phyloP scores from a whole-genome alignment of 129 eudicot genomes.

The sunflower (Helianthus annuus) region DNA sequence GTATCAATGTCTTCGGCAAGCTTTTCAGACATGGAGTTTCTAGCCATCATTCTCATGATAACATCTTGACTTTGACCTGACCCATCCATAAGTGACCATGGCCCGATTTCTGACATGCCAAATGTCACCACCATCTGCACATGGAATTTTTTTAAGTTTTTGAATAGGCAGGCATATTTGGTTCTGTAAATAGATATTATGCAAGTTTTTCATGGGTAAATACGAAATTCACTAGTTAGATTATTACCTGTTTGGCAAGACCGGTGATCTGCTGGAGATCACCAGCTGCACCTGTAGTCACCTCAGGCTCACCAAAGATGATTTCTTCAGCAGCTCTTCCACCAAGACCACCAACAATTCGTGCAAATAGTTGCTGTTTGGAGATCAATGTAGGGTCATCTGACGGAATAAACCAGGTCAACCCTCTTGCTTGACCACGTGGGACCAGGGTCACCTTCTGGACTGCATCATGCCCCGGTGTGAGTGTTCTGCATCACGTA shows the following conservation, averaged over 20 bases:
- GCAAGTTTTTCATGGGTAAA: no score
- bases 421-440: constrained; percentile 97
- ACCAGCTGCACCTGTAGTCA: constrained; percentile 98
- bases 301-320: constrained; percentile 95
- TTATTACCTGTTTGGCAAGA: constrained; percentile 87
- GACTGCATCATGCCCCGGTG: constrained; percentile 97
- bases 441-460: constrained; percentile 96
- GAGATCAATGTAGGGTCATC: constrained; percentile 97
- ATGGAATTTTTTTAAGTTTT: no score
- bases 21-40: constrained; percentile 94
- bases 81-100: constrained; percentile 97
- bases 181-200: no score
- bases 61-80: constrained; percentile 82
- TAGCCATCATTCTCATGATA: constrained; percentile 99
- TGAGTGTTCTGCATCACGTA: constrained; percentile 75
- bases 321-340: constrained; percentile 98
- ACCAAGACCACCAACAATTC: constrained; percentile 98
- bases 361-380: constrained; percentile 86
- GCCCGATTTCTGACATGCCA: constrained; percentile 96
- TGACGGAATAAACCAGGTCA: constrained; percentile 95
- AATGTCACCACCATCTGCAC: constrained; percentile 85
- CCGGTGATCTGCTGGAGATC: constrained; percentile 97
- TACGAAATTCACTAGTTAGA: background rate
- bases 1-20: constrained; percentile 91
- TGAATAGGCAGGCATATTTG: no score